Conservation (phyloP, 768 basidiomycete genomes). For the Trametopsis cervina region DNA sequence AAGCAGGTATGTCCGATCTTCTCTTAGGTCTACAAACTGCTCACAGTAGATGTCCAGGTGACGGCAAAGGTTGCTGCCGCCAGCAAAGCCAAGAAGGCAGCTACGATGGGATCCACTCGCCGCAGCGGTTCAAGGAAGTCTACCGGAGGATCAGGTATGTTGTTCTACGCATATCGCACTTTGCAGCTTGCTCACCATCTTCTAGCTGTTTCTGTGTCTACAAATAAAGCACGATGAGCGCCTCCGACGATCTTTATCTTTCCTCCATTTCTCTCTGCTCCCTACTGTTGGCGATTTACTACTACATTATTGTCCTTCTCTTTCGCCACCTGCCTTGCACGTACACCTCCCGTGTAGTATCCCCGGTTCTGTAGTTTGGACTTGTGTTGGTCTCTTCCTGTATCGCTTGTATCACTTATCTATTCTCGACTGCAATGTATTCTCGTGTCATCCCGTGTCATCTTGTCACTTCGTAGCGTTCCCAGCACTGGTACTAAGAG, state of each 20-base stretch:
- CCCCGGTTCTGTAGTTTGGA: not conserved
- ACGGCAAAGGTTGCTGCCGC: constrained; percentile 24
- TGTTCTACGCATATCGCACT: not conserved
- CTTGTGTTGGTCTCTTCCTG: not conserved
- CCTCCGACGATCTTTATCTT: not conserved
- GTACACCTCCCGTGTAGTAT: not conserved
- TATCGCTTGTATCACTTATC: not conserved
- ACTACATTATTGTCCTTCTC: not conserved
- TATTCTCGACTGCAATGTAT: not conserved
- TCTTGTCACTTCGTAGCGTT: too few species aligned
- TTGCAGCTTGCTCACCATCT: not conserved
- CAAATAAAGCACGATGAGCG: constrained; percentile 7
- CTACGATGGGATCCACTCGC: constrained; percentile 1
- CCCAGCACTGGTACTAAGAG: too few species aligned
- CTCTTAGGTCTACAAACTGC: not conserved
- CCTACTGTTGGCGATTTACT: not conserved
- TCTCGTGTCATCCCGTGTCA: not conserved
- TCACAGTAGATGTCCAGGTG: constrained; percentile 12
- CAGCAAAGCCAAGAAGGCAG: constrained; percentile 18
- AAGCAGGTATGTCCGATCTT: constrained; percentile 25
- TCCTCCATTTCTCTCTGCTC: not conserved
- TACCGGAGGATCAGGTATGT: not conserved
- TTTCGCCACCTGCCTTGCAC: not conserved
- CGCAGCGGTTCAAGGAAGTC: constrained; percentile 1
- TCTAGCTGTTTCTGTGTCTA: constrained; percentile 3